These are phyloP conservation scores for Tolypocladium ovalisporum DNA, from an alignment of 2,329 filamentous ascomycete genomes.

Conservation along the genomic window DNA sequence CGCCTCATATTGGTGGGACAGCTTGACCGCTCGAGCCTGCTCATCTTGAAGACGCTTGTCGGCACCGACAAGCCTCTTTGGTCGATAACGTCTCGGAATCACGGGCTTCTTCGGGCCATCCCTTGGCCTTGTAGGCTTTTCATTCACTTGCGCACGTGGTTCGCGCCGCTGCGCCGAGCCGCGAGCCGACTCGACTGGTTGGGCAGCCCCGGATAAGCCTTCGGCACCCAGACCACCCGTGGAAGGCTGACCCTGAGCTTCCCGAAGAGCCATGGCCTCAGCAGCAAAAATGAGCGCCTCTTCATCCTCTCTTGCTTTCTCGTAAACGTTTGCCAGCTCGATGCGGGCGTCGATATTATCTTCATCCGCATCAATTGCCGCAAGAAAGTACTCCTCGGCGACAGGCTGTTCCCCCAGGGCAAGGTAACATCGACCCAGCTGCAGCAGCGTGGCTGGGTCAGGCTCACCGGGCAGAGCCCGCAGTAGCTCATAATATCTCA, in stretches of 20 bases:
- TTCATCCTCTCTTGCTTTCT: conserved; percentile 60
- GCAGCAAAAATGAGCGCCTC: conserved; percentile 68
- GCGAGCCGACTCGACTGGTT: not conserved
- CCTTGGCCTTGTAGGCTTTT: not conserved
- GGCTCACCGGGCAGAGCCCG: conserved; percentile 34
- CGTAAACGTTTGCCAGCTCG: conserved; percentile 75
- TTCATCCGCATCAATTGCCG: conserved; percentile 60
- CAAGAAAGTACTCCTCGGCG: conserved; percentile 68
- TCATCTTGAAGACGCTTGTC: conserved; percentile 34
- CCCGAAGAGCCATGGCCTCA: conserved; percentile 58
- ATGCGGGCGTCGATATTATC: conserved; percentile 66
- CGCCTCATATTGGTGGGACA: conserved; percentile 30
- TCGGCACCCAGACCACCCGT: not conserved
- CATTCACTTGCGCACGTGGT: not conserved
- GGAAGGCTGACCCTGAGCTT: conserved; percentile 24
- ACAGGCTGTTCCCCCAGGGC: conserved; percentile 50
- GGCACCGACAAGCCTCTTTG: conserved; percentile 32
- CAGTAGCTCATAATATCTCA: conserved; percentile 46
- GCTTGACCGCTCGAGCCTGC: conserved; percentile 26
- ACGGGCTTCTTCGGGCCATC: not conserved
- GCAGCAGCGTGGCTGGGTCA: conserved; percentile 41
- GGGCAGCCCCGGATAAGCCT: not conserved
- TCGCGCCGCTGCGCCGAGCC: not conserved
- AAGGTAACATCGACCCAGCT: conserved; percentile 59
- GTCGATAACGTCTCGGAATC: conserved; percentile 30